Evolutionary conservation across 805 yeast species (phyloP), one percentile per base, ranked within the genome.

Genomic region (Komagataella pastoris): DNA sequence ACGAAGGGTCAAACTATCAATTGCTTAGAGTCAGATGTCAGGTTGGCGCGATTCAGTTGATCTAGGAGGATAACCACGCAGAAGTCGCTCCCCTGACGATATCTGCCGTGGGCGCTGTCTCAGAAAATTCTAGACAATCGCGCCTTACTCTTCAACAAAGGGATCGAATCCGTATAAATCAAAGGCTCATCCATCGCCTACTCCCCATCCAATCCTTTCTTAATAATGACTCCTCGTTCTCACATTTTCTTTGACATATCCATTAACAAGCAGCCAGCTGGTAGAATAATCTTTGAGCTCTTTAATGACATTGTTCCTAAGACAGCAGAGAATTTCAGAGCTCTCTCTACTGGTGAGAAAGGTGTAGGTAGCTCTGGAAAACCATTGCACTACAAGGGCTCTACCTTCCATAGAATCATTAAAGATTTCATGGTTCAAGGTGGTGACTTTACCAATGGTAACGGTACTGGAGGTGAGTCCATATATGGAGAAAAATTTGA

Each of bases 391-490:
- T 93, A 81, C 74, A 86, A 88, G 65, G 88, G 88, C 18, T 84
- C 95, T n/a, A 67, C 74, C n/a, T 91, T 91, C 75, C 99, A 91
- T 69, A 78, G 99, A 55, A 87, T 93, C 44, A 93, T 91, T 66
- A 81, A 83, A 64, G 79, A 79, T 53, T 89, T 89, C 62, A 89
- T 89, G 97, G 77, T 87, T 59, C 97, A 89, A 71, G 96, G 96
- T 65, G 97, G 97, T 59, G 97, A 89, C 64, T 89, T 88, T 68
- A 83, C 88, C n/a, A 63, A 65, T 45, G 77, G 75, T 51, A 70
- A 81, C 58, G 89, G 89, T 44, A 82, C 89, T 10, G 93, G 93
- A 47, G 93, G 93, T 51, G 88, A 81, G 63, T 81, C 88, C 44
- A 85, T 85, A 55, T 85, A 85, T 61, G 93, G 93, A 24, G 90